Percentiles rank a stretch among this genome's conserved stretches.
These are phyloP conservation scores for Prunus padus DNA, from an alignment of 306 rosid species.

Conservation along the genomic window DNA sequence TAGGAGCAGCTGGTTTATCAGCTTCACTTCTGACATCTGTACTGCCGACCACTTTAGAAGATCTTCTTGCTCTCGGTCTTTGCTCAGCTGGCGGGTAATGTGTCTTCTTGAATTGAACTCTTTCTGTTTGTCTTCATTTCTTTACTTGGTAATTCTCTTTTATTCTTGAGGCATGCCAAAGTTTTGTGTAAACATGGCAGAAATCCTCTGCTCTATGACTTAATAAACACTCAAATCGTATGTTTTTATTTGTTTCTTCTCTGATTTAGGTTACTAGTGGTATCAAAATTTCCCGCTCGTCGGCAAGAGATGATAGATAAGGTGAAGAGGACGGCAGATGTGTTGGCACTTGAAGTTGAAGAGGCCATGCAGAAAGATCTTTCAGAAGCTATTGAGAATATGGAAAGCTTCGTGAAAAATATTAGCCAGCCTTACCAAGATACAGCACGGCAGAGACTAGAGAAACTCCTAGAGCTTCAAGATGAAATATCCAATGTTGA, in stretches of 20 bases:
- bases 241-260: neutral
- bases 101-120: constrained; percentile 20
- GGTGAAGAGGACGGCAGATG: constrained; percentile 72
- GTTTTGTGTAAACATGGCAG: neutral
- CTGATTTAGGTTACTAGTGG: constrained; percentile 55
- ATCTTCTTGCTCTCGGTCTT: constrained; percentile 96
- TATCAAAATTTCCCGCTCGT: constrained; percentile 72
- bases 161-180: neutral
- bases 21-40: constrained; percentile 93
- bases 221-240: neutral
- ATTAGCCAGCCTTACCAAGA: constrained; percentile 76
- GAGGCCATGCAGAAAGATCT: constrained; percentile 91
- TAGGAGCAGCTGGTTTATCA: constrained; percentile 92
- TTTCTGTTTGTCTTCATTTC: neutral
- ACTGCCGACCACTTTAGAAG: constrained; percentile 78
- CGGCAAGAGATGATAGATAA: constrained; percentile 62
- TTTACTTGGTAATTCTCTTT: neutral
- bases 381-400: constrained; percentile 48
- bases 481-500: constrained; percentile 59
- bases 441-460: constrained; percentile 63
- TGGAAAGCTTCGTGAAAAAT: constrained; percentile 53
- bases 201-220: neutral
- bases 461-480: constrained; percentile 57
- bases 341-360: constrained; percentile 69
- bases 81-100: constrained; percentile 97